Evolutionary conservation across 73 alveolate genomes (phyloP).

Genomic region (Tetrahymena malaccensis): DNA sequence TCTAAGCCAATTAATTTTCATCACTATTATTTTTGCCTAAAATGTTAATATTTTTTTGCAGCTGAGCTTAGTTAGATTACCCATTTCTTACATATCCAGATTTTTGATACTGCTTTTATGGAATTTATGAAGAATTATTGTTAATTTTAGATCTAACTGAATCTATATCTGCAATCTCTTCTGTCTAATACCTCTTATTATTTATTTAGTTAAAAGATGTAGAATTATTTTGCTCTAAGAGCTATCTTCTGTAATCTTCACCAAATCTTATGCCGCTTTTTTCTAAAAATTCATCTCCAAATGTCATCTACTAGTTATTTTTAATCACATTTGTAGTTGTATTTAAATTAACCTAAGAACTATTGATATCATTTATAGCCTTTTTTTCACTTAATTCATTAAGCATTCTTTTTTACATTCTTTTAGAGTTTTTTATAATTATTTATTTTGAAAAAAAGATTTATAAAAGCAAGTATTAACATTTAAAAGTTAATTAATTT

Average conservation of each 20-base stretch:
- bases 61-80: background rate
- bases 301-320: background rate
- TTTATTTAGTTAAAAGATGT: background rate
- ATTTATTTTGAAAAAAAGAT: background rate
- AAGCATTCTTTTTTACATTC: background rate
- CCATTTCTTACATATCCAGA: background rate
- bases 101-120: background rate
- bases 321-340: background rate
- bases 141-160: background rate
- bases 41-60: background rate
- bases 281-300: background rate
- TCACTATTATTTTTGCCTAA: no score
- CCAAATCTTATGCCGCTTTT: background rate
- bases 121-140: background rate
- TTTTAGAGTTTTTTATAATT: background rate
- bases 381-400: background rate
- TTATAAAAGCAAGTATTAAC: background rate
- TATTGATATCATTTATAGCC: background rate
- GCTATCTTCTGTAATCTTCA: background rate
- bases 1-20: background rate
- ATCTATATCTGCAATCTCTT: background rate
- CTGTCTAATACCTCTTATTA: background rate
- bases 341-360: background rate
- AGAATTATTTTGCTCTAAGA: background rate
- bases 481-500: no score